Conservation (phyloP, 441 rosid genomes). For the Hura crepitans region DNA sequence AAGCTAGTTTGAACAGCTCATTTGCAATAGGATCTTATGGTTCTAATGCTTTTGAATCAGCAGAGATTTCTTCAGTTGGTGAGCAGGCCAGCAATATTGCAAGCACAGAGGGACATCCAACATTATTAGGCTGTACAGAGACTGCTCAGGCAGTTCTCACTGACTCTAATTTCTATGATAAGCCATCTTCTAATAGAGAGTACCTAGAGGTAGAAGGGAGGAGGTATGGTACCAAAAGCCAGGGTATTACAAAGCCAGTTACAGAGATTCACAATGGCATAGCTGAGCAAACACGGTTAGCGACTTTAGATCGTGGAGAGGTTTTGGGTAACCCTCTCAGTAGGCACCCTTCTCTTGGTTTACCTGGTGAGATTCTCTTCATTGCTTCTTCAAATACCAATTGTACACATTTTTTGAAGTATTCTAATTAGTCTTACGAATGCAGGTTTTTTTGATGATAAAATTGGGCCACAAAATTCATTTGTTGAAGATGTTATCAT, state of each 20-base stretch:
- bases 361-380: constrained; percentile 31
- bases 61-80: constrained; percentile 30
- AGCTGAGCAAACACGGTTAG: constrained; percentile 28
- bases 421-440: constrained; percentile 21
- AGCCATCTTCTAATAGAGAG: constrained; percentile 21
- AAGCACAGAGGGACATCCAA: constrained; percentile 19
- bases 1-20: constrained; percentile 24
- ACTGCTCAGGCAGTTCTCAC: constrained; percentile 19
- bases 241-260: constrained; percentile 21
- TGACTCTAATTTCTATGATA: constrained; percentile 22
- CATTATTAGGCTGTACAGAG: constrained; percentile 25
- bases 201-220: constrained; percentile 27
- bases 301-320: constrained; percentile 18
- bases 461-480: constrained; percentile 30
- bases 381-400: constrained; percentile 1
- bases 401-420: background rate
- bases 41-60: constrained; percentile 22
- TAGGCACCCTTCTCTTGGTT: constrained; percentile 44
- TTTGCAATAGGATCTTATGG: constrained; percentile 22
- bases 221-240: constrained; percentile 19
- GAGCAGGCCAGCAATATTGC: constrained; percentile 38
- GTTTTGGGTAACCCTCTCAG: constrained; percentile 20
- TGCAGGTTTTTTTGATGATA: constrained; percentile 42
- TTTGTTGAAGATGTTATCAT: constrained; percentile 33
- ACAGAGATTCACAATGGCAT: constrained; percentile 28